A percentile compares a stretch with the other conserved stretches of the same genome.
Evolutionary conservation across 2,329 filamentous ascomycete species (phyloP).

Genomic region (Beauveria pseudobassiana): DNA sequence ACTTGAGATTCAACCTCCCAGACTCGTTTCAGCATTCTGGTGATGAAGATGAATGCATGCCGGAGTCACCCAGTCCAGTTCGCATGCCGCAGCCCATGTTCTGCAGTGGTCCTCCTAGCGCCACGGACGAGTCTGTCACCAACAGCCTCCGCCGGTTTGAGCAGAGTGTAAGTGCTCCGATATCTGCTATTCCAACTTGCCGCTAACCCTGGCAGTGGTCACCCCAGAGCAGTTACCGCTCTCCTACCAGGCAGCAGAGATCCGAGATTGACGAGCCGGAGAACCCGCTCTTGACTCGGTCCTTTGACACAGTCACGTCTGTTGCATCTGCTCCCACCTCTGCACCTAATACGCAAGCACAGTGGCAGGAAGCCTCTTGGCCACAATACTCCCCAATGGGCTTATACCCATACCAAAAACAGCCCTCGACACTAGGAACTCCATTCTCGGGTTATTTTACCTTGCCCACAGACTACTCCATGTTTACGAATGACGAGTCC

Average conservation of each 20-base stretch:
- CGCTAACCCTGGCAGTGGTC: slow-evolving; percentile 2
- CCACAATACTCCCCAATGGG: neutral
- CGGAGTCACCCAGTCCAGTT: neutral
- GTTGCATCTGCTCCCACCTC: neutral
- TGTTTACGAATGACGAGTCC: neutral
- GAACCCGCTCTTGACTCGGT: slow-evolving; percentile 4
- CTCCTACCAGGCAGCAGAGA: neutral
- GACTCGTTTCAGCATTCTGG: slow-evolving; percentile 15
- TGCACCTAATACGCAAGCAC: neutral
- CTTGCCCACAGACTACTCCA: neutral
- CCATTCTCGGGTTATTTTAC: slow-evolving; percentile 1
- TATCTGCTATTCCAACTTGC: no score
- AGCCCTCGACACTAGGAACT: neutral
- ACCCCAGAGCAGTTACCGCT: slow-evolving; percentile 3
- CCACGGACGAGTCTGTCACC: slow-evolving; percentile 5
- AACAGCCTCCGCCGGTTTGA: neutral
- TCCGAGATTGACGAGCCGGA: slow-evolving; percentile 2
- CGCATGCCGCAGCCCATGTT: neutral
- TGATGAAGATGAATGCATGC: neutral
- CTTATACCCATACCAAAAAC: neutral
- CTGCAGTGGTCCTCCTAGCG: neutral
- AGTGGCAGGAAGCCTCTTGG: neutral
- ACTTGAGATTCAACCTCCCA: slow-evolving; percentile 25
- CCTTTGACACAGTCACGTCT: slow-evolving; percentile 4
- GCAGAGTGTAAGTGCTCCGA: slow-evolving; percentile 1